These are phyloP conservation scores for Penicillium dipodomyicola DNA, from an alignment of 495 filamentous ascomycete genomes.

Conservation along the genomic window DNA sequence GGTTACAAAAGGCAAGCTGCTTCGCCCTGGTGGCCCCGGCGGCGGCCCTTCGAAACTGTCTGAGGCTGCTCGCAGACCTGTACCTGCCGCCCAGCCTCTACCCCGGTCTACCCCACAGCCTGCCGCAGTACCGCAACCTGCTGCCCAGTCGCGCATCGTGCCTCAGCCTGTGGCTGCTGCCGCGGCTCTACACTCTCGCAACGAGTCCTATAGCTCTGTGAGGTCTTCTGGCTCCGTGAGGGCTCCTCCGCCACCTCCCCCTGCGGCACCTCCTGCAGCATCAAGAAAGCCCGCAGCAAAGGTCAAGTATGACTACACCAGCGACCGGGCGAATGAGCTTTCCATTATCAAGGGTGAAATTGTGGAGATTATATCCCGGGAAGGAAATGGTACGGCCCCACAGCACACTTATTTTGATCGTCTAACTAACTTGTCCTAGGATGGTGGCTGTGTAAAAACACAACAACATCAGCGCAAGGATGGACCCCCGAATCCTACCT, in stretches of 20 bases:
- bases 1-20: slow-evolving; percentile 83
- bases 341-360: slow-evolving; percentile 73
- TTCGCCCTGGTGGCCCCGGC: slow-evolving; percentile 84
- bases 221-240: slow-evolving; percentile 54
- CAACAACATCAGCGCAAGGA: slow-evolving; percentile 62
- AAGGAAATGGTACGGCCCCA: slow-evolving; percentile 73
- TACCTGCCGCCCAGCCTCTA: slow-evolving; percentile 34
- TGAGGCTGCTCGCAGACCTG: slow-evolving; percentile 45
- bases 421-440: slow-evolving; percentile 52
- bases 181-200: slow-evolving; percentile 51
- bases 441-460: slow-evolving; percentile 89
- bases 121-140: slow-evolving; percentile 44
- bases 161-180: slow-evolving; percentile 43
- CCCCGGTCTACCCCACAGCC: slow-evolving; percentile 44
- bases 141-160: slow-evolving; percentile 34
- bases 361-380: slow-evolving; percentile 83
- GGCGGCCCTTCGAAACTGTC: slow-evolving; percentile 72
- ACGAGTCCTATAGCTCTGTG: slow-evolving; percentile 51
- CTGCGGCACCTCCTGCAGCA: slow-evolving; percentile 59
- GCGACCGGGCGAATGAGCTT: slow-evolving; percentile 75
- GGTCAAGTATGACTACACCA: slow-evolving; percentile 85
- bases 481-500: slow-evolving; percentile 95
- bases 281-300: slow-evolving; percentile 70
- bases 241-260: slow-evolving; percentile 69
- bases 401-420: background rate